Percentiles rank a stretch among this genome's conserved stretches.
Conservation (phyloP, 2,329 filamentous ascomycete genomes). For the Clarireedia homoeocarpa region DNA sequence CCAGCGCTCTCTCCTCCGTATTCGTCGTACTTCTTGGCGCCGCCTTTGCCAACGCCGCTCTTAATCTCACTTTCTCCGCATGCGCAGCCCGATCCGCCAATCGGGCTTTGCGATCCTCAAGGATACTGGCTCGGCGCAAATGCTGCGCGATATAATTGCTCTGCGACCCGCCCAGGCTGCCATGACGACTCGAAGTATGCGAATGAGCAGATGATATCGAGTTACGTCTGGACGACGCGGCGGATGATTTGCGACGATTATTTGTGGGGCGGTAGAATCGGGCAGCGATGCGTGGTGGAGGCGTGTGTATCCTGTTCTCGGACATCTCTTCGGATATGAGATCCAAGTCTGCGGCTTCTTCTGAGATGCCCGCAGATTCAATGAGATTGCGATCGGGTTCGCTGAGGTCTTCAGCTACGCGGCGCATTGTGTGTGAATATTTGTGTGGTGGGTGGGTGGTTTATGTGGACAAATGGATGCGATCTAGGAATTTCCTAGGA, state of each 20-base stretch:
- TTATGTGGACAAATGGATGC: too few species aligned
- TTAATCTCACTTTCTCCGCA: conserved; percentile 72
- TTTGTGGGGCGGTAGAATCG: conserved; percentile 65
- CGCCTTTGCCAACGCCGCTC: conserved; percentile 67
- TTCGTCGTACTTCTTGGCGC: conserved; percentile 54
- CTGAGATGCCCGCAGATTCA: conserved; percentile 21
- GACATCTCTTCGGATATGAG: conserved; percentile 26
- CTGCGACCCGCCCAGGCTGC: conserved; percentile 32
- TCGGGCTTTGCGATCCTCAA: conserved; percentile 72
- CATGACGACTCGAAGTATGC: conserved; percentile 36
- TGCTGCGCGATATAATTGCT: conserved; percentile 75
- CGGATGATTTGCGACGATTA: conserved; percentile 64
- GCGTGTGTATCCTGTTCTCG: conserved; percentile 41
- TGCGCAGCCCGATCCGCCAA: conserved; percentile 74
- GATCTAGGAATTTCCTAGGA: neutral
- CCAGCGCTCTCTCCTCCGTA: conserved; percentile 69
- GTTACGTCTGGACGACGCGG: conserved; percentile 71
- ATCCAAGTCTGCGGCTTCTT: conserved; percentile 18
- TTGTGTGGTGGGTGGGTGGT: neutral
- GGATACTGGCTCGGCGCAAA: conserved; percentile 69
- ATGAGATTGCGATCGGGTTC: conserved; percentile 29
- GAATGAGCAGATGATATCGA: conserved; percentile 68
- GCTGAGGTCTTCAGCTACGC: conserved; percentile 26
- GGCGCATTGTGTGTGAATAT: conserved; percentile 22
- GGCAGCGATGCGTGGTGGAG: conserved; percentile 69